Evolutionary conservation across 257 asterid species (phyloP).

Genomic region (Echites panduratus): DNA sequence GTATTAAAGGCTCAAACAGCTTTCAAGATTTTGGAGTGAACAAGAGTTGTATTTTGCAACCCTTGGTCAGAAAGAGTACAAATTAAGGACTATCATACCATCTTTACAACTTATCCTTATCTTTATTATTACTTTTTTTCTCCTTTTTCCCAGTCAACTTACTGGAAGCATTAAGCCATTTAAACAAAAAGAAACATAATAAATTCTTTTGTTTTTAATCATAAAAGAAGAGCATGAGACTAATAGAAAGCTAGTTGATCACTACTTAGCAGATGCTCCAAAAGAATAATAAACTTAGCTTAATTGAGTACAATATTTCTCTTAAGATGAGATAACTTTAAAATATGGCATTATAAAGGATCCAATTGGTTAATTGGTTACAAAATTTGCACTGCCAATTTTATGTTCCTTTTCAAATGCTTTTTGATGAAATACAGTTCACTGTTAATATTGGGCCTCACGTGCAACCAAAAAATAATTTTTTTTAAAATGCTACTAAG

Average conservation of each 20-base stretch:
- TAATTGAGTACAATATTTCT: background rate
- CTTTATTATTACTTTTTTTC: too few species aligned
- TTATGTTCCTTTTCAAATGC: background rate
- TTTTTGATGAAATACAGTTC: background rate
- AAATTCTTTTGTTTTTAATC: background rate
- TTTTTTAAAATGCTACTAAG: too few species aligned
- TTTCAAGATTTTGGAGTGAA: background rate
- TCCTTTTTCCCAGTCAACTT: background rate
- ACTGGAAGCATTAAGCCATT: background rate
- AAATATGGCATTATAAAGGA: background rate
- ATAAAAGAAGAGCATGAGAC: background rate
- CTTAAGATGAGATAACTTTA: background rate
- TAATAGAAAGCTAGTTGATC: background rate
- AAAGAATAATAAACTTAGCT: background rate
- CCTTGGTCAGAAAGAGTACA: background rate
- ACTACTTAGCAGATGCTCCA: background rate
- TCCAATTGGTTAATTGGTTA: too few species aligned
- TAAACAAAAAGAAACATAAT: background rate
- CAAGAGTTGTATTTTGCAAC: background rate
- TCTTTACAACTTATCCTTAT: background rate
- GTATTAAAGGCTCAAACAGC: background rate
- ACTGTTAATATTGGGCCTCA: background rate
- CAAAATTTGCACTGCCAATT: background rate
- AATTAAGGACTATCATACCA: background rate
- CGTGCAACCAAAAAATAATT: conserved; percentile 3